Base-by-base conservation (phyloP, 306 rosid species). In the Albizia julibrissin region DNA sequence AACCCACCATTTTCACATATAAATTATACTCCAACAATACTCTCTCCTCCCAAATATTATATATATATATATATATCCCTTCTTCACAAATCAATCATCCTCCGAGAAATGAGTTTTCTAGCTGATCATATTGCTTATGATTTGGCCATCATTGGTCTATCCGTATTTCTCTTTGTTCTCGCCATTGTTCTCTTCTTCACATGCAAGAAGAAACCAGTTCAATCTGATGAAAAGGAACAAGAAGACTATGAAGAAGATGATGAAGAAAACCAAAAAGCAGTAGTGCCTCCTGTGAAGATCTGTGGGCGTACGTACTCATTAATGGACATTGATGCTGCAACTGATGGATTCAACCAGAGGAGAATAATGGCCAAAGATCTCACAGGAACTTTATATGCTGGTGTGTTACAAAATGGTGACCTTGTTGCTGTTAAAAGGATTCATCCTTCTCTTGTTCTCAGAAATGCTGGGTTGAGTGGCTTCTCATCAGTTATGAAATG, bases 341-440 rank as follows among this genome's bases (percentile, higher is more conserved):
- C 98, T 1, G 92, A 95, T 59, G 98, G 97, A 29, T 95, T 95
- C 91, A 93, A 73, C 73, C 85, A 80, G 4, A 82, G 87, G 14
- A 89, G 98, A 84, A 88, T 91, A 40, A 64, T 95, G 11, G 97
- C 97, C 24, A 77, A 87, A 14, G 98, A 94, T 47, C 94, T 90
- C n/a, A 39, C 92, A 6, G 98, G 98, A 75, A 95, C 87, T 1
- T 91, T 93, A 19, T 95, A 91, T 42, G 98, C 98, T 3, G 98
- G 89, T 9, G 31, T 82, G 1, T 71, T 85, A 0, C 91, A 86
- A 14, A 72, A 77, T 13, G 89, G 79, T 52, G 83, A 91, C 1
- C 77, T 90, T 12, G 89, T 85, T 5, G 94, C 97, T 1, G 91
- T 93, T 7, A 95, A 95, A 44, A 72, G 98, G 64, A 89, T 95